Conservation (phyloP, 2,329 filamentous ascomycete genomes). For the Paraphaeosphaeria sporulosa region DNA sequence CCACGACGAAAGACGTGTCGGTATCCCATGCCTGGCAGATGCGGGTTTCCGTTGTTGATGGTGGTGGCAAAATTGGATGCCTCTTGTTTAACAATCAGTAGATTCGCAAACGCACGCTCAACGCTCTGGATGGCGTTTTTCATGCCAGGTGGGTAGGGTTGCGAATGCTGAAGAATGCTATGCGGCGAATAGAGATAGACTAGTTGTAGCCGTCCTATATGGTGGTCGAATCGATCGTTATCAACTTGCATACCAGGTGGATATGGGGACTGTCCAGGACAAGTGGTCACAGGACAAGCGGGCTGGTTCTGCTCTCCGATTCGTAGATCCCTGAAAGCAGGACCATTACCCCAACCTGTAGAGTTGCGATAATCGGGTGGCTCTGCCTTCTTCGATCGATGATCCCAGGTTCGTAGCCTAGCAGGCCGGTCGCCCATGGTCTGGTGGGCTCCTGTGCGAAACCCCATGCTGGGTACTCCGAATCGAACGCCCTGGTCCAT, state of each 20-base stretch:
- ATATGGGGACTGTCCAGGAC: neutral
- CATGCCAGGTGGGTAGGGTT: neutral
- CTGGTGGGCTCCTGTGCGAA: neutral
- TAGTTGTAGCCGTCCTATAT: neutral
- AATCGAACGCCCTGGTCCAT: neutral
- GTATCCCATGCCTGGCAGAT: neutral
- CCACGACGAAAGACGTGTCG: neutral
- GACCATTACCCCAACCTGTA: neutral
- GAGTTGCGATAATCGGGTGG: neutral
- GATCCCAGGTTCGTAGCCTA: neutral
- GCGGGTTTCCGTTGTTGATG: neutral
- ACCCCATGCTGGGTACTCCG: neutral
- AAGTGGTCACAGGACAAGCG: neutral
- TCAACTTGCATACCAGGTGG: neutral
- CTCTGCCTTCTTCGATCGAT: neutral
- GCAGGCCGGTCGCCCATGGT: neutral
- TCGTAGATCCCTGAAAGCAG: neutral
- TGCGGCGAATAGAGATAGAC: neutral
- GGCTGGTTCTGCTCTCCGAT: neutral
- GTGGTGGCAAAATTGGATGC: neutral
- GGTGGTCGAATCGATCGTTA: neutral
- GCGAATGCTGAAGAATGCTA: neutral
- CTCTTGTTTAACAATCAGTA: neutral
- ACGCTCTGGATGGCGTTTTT: neutral
- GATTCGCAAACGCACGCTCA: neutral